Percentiles rank a stretch among this genome's conserved stretches.
These are phyloP conservation scores for Penicillium verhagenii DNA, from an alignment of 495 filamentous ascomycete species.

Conservation along the genomic window DNA sequence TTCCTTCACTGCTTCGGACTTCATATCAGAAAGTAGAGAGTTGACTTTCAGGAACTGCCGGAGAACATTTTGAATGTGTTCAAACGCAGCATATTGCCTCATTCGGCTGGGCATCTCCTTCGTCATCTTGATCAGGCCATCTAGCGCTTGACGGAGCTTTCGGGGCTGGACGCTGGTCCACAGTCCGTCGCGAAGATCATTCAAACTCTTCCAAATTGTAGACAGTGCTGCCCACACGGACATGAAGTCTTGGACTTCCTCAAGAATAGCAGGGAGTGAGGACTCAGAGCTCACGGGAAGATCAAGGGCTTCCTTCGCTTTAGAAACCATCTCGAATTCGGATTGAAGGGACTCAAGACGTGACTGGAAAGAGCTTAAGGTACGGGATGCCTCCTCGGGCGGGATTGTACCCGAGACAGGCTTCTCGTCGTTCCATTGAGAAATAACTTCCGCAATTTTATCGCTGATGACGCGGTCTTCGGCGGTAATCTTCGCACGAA, in stretches of 20 bases:
- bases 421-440: conserved; percentile 92
- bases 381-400: conserved; percentile 79
- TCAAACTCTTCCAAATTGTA: conserved; percentile 95
- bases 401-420: conserved; percentile 91
- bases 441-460: conserved; percentile 79
- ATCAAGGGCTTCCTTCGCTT: conserved; percentile 94
- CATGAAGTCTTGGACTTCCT: conserved; percentile 98
- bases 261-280: conserved; percentile 73
- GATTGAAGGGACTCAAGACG: conserved; percentile 77
- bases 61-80: conserved; percentile 92
- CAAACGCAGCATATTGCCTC: conserved; percentile 98
- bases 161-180: conserved; percentile 93
- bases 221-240: conserved; percentile 94
- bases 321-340: conserved; percentile 90
- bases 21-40: conserved; percentile 80
- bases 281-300: conserved; percentile 76
- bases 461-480: conserved; percentile 88
- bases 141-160: conserved; percentile 84
- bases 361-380: conserved; percentile 74
- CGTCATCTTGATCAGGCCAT: conserved; percentile 92
- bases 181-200: conserved; percentile 84
- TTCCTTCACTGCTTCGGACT: conserved; percentile 94
- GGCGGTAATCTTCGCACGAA: conserved; percentile 92
- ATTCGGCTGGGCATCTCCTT: conserved; percentile 99
- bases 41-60: conserved; percentile 88